These are phyloP conservation scores for Boletus mariae DNA, from an alignment of 1,284 basidiomycete genomes.

Conservation along the genomic window DNA sequence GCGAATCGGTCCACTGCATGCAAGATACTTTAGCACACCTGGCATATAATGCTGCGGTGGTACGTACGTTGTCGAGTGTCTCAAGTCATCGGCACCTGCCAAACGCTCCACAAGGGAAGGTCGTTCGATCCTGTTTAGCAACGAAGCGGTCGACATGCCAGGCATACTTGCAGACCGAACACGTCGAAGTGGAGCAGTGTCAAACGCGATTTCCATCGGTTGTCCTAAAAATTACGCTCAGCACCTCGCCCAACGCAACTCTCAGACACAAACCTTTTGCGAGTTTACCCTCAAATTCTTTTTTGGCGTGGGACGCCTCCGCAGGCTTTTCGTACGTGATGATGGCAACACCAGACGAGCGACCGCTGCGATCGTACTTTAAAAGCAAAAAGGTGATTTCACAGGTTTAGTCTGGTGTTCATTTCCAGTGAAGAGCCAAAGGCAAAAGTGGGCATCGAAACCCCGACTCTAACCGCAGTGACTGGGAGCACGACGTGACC, in stretches of 20 bases:
- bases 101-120: constrained; percentile 33
- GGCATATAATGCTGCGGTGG: neutral
- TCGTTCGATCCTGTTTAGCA: constrained; percentile 34
- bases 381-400: constrained; percentile 36
- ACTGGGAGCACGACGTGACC: constrained; percentile 32
- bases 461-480: constrained; percentile 24
- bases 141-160: constrained; percentile 27
- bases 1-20: constrained; percentile 25
- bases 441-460: constrained; percentile 42
- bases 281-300: constrained; percentile 83
- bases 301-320: constrained; percentile 83
- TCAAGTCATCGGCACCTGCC: constrained; percentile 12
- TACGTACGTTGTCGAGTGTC: constrained; percentile 14
- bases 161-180: constrained; percentile 30
- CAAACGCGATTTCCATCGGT: constrained; percentile 74
- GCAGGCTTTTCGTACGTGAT: constrained; percentile 77
- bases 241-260: neutral
- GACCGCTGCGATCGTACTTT: constrained; percentile 95
- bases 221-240: constrained; percentile 51
- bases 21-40: constrained; percentile 4
- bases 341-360: constrained; percentile 82
- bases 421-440: constrained; percentile 33
- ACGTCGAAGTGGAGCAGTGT: constrained; percentile 44
- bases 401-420: constrained; percentile 34
- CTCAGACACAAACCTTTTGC: constrained; percentile 69